Evolutionary conservation across 352 stramenopile genomes (phyloP), one percentile per base, ranked within the genome.

Genomic region (Saprolegnia diclina): DNA sequence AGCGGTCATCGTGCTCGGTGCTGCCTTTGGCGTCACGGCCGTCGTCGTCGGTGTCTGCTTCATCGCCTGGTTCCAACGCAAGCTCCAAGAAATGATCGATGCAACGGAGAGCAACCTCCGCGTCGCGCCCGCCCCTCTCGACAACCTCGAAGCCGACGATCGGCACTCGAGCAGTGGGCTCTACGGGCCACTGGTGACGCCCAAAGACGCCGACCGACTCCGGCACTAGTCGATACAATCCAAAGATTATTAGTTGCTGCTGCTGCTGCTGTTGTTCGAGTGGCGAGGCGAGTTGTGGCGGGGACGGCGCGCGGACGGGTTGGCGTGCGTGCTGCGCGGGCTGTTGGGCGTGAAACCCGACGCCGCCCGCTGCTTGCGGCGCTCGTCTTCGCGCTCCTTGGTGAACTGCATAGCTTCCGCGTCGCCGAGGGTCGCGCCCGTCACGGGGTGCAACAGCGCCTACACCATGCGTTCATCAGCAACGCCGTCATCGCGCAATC

Each of bases 11-110:
- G 42, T 54, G 9, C 1, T 69, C 35, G 63, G 63, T 26, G 44
- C 9, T 13, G 63, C 63, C 18, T 69, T 69, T 56, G 63, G 63
- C 35, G 14, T 69, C 21, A 26, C 46, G 14, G 63, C 63, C 7
- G 22, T 69, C 53, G 19, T 69, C 38, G 50, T 69, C 16, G 63
- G 63, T 5, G 63, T 69, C n/a, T 69, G 63, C 50, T 69, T 69
- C 29, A 69, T 69, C 29, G 42, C 29, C 0, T 69, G 63, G 63
- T 69, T 69, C 53, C 63, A 69, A 18, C 32, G 63, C 24, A 44
- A 46, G 22, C 26, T 69, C 4, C 44, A 69, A n/a, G 44, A 37
- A 19, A 69, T 69, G 50, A n/a, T 69, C 14, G 50, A 69, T 42
- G 24, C 32, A 5, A 69, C 19, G 3, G 52, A 59, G 35, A 29